Conservation (phyloP, 176 grass and related monocot genomes). For the Echinochloa phyllopogon region DNA sequence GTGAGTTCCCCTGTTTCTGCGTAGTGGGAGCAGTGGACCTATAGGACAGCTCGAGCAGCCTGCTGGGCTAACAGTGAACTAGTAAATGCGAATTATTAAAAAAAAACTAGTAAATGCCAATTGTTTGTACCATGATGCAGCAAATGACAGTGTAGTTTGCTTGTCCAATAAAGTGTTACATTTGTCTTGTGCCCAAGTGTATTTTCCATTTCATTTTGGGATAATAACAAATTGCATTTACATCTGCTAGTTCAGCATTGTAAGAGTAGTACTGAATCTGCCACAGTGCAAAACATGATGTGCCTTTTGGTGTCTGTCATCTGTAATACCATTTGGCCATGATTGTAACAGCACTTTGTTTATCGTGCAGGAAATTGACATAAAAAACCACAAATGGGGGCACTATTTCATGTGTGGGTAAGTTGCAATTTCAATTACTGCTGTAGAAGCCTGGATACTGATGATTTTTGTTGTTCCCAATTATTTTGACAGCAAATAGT, state of each 20-base stretch:
- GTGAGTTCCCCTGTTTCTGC: background rate
- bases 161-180: background rate
- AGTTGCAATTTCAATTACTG: conserved; percentile 39
- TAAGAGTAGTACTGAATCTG: background rate
- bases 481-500: background rate
- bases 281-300: background rate
- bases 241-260: background rate
- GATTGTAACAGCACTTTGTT: background rate
- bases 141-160: background rate
- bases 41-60: background rate
- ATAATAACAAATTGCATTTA: background rate
- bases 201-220: background rate
- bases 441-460: background rate
- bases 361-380: conserved; percentile 76
- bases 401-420: conserved; percentile 99
- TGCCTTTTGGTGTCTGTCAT: background rate
- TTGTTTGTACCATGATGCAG: background rate
- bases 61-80: background rate
- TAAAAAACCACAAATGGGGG: conserved; percentile 96
- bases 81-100: background rate
- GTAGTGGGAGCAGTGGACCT: conserved; percentile 15
- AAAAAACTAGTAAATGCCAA: background rate
- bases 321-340: background rate
- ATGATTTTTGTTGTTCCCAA: background rate
- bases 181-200: background rate